Conservation (phyloP, 805 yeast species). For the Nakazawaea ambrosiae region DNA sequence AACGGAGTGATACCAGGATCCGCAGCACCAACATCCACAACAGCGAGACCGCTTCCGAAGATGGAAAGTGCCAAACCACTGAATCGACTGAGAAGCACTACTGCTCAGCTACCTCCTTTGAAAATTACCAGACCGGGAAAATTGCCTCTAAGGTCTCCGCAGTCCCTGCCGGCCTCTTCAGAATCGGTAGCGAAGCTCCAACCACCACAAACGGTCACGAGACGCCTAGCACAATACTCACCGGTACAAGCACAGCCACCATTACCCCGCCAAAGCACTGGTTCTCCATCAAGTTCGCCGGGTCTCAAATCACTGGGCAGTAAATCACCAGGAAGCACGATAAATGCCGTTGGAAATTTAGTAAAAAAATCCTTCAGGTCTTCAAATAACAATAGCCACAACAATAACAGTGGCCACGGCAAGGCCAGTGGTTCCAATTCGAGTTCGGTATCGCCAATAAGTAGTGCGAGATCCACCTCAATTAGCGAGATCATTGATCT, state of each 20-base stretch:
- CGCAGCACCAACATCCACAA: no score
- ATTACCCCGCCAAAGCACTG: no score
- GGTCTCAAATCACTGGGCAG: not conserved
- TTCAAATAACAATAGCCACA: not conserved
- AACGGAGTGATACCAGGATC: no score
- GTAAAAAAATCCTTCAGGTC: not conserved
- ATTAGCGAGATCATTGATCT: constrained; percentile 16
- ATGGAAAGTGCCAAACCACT: constrained; percentile 1
- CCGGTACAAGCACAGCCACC: no score
- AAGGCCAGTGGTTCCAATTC: not conserved
- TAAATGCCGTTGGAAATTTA: not conserved
- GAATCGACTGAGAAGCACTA: constrained; percentile 1
- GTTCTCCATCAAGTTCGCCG: not conserved
- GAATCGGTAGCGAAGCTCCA: not conserved
- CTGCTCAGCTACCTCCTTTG: no score
- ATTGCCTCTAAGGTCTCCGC: not conserved
- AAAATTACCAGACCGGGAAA: no score
- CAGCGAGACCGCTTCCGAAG: constrained; percentile 1
- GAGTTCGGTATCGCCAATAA: not conserved
- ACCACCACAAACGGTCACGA: not conserved
- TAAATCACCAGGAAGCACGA: not conserved
- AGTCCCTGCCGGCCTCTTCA: not conserved
- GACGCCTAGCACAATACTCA: no score
- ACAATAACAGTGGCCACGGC: not conserved
- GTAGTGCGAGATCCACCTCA: not conserved